Base-by-base conservation (phyloP, 345 rosid genomes). In the Eucalyptus marginata region DNA sequence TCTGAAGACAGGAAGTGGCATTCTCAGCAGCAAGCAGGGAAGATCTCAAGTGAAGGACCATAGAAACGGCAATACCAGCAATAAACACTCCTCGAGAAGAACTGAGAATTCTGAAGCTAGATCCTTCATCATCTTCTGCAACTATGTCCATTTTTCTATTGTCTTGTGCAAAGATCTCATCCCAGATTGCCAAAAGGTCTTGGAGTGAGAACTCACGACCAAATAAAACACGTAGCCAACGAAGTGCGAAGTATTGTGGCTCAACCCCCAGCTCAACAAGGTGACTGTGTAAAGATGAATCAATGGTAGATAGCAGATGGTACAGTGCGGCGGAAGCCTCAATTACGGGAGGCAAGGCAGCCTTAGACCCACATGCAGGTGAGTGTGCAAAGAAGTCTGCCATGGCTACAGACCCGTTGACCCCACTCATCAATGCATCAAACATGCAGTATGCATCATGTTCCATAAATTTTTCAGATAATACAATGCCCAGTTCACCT, bases 381-480 rank as follows among this genome's bases (percentile, higher is more conserved):
- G 97, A 93, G 87, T 93, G 92, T 87, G 94, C 90, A 91, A 96
- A 98, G 91, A 95, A 98, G 84, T 96, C 97, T 68, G 97, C 96
- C 97, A 98, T 92, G 25, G 98, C 95, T 90, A 98, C 97, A 71
- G 96, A 92, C 91, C 99, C 96, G 58, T 92, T 90, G 88, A 91
- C 92, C 86, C 98, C 97, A 90, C 91, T 96, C 99, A 98, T 97
- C 86, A 98, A 89, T 90, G 99, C 96, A 90, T 98, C 99, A 92
- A 98, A 97, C 99, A 98, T 98, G 79, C 97, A 95, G 92, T 97
- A 98, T 36, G 98, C 99, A 93, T 98, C 99, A 71, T 98, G 99
- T 89, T 98, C 99, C 97, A 96, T 94, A 91, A 98, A 97, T 91
- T 98, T 98, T 92, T 98, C 99, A 12, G 99, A 98, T 91, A 97